phyloP scores from a whole-genome alignment of 2,329 filamentous ascomycete genomes.

The Cladophialophora immunda region DNA sequence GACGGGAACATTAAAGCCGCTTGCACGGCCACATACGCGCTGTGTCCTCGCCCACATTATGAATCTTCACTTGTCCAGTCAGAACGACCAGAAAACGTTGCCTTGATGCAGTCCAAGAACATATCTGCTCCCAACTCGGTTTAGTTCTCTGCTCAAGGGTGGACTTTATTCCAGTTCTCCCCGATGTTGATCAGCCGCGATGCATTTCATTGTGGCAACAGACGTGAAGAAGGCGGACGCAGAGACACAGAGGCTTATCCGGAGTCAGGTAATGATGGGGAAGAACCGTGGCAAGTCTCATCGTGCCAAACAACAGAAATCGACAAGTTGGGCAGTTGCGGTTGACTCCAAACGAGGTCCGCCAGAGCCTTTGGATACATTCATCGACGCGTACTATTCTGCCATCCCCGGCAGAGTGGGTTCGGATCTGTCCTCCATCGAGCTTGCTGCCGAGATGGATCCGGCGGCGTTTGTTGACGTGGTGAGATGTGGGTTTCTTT shows the following conservation, averaged over 20 bases:
- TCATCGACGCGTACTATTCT: slow-evolving; percentile 14
- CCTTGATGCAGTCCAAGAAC: too few relatives aligned
- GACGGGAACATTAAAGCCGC: not conserved
- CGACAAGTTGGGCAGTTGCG: not conserved
- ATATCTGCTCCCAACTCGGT: not conserved
- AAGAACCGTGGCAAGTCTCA: slow-evolving; percentile 28
- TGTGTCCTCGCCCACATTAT: not conserved
- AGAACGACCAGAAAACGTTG: not conserved
- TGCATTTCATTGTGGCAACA: slow-evolving; percentile 31
- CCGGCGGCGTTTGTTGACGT: slow-evolving; percentile 41
- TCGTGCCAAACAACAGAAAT: slow-evolving; percentile 4
- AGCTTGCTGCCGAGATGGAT: slow-evolving; percentile 44
- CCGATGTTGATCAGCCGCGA: slow-evolving; percentile 4
- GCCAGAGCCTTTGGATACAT: slow-evolving; percentile 16
- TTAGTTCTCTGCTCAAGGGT: not conserved
- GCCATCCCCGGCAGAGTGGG: slow-evolving; percentile 28
- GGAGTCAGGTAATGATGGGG: slow-evolving; percentile 32
- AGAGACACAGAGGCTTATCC: slow-evolving; percentile 29
- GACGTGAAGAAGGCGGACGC: slow-evolving; percentile 23
- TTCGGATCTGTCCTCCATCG: slow-evolving; percentile 40
- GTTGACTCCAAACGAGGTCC: slow-evolving; percentile 20
- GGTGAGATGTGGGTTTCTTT: slow-evolving; percentile 43
- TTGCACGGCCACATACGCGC: not conserved
- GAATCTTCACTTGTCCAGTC: not conserved
- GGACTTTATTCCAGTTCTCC: not conserved